A percentile compares a stretch with the other conserved stretches of the same genome.
phyloP scores from a whole-genome alignment of 495 filamentous ascomycete genomes.

The Friedmanniomyces endolithicus region DNA sequence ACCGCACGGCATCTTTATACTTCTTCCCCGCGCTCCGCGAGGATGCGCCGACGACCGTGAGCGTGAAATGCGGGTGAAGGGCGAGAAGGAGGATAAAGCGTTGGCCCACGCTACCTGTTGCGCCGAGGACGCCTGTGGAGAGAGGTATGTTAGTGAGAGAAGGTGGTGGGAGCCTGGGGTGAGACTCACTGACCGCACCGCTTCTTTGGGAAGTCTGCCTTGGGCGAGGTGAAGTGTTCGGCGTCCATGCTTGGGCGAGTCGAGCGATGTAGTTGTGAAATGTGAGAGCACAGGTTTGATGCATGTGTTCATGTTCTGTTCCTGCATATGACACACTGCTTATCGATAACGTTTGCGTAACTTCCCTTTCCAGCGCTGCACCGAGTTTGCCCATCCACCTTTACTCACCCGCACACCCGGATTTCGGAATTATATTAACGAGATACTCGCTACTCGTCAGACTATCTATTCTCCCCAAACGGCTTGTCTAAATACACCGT shows the following conservation, averaged over 20 bases:
- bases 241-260: constrained; percentile 22
- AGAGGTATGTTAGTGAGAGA: not conserved
- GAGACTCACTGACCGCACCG: constrained; percentile 29
- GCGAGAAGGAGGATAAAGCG: constrained; percentile 36
- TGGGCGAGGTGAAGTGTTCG: constrained; percentile 27
- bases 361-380: no score
- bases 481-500: no score
- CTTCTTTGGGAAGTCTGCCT: constrained; percentile 28
- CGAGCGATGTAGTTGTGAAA: not conserved
- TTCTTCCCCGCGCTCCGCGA: constrained; percentile 34
- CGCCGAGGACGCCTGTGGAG: constrained; percentile 32
- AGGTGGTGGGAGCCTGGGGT: not conserved
- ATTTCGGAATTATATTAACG: no score
- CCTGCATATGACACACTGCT: not conserved
- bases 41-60: constrained; percentile 31
- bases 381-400: no score
- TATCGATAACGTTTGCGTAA: not conserved
- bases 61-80: constrained; percentile 32
- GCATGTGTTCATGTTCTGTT: not conserved
- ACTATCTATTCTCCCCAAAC: no score
- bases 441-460: not conserved
- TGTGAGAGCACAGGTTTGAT: not conserved
- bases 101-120: constrained; percentile 35
- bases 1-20: constrained; percentile 34
- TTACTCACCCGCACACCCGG: no score